Evolutionary conservation across 164 flowering plant genomes (phyloP).

Genomic region (Stephania cephalantha): DNA sequence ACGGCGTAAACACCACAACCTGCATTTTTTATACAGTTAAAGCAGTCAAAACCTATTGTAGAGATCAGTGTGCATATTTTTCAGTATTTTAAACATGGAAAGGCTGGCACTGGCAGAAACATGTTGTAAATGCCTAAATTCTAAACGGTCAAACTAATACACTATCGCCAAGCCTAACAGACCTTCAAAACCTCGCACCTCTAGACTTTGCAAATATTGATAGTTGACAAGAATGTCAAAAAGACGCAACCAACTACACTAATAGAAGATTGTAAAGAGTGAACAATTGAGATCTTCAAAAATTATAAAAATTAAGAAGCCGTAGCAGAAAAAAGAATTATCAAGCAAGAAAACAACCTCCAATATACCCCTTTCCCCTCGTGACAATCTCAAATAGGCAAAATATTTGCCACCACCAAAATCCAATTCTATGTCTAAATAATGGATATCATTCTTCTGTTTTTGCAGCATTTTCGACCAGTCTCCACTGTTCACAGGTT

Average conservation of each 20-base stretch:
- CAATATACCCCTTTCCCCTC: slow-evolving; percentile 63
- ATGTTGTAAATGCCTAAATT: too few species aligned
- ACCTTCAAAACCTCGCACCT: too few species aligned
- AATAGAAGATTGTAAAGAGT: background rate
- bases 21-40: slow-evolving; percentile 26
- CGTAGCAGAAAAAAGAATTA: background rate
- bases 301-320: background rate
- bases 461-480: slow-evolving; percentile 74
- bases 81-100: too few species aligned
- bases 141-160: too few species aligned
- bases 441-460: slow-evolving; percentile 38
- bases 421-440: slow-evolving; percentile 72
- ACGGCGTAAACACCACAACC: slow-evolving; percentile 68
- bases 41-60: too few species aligned
- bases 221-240: background rate
- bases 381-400: slow-evolving; percentile 69
- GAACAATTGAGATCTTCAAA: background rate
- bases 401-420: slow-evolving; percentile 71
- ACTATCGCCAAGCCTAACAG: too few species aligned
- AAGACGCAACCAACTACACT: background rate
- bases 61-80: background rate
- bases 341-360: slow-evolving; percentile 47
- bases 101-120: too few species aligned
- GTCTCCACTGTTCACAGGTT: slow-evolving; percentile 76
- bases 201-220: background rate